phyloP scores from a whole-genome alignment of 202 grass and related monocot species.

The Musa balbisiana region DNA sequence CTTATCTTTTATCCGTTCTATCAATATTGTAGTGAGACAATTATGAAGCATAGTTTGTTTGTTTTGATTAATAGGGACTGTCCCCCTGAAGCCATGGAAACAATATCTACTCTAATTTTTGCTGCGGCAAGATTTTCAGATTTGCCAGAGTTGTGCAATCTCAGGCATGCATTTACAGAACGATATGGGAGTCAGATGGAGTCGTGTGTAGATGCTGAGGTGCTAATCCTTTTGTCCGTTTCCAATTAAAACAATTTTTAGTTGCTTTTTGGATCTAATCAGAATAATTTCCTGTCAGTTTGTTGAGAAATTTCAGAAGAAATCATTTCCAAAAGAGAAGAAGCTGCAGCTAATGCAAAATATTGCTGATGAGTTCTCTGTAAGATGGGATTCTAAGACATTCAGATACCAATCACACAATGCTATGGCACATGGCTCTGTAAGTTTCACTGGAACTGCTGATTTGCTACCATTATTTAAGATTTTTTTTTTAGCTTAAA shows the following conservation, averaged over 20 bases:
- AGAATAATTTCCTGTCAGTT: constrained; percentile 45
- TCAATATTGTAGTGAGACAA: neutral
- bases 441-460: constrained; percentile 27
- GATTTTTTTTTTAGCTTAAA: constrained; percentile 2
- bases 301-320: constrained; percentile 62
- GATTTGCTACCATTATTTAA: constrained; percentile 2
- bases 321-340: constrained; percentile 74
- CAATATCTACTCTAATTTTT: constrained; percentile 85
- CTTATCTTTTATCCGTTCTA: no score
- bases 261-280: constrained; percentile 18
- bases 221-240: constrained; percentile 17
- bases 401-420: constrained; percentile 46
- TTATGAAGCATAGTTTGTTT: neutral
- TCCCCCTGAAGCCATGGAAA: constrained; percentile 78
- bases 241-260: constrained; percentile 6
- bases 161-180: constrained; percentile 65
- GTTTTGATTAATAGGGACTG: constrained; percentile 55
- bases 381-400: constrained; percentile 51
- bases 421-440: constrained; percentile 39
- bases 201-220: constrained; percentile 77
- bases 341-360: constrained; percentile 66
- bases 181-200: constrained; percentile 60
- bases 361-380: constrained; percentile 63
- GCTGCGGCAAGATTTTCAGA: constrained; percentile 85
- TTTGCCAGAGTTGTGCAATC: constrained; percentile 80